Conservation (phyloP, 495 filamentous ascomycete genomes). For the Podospora appendiculata region DNA sequence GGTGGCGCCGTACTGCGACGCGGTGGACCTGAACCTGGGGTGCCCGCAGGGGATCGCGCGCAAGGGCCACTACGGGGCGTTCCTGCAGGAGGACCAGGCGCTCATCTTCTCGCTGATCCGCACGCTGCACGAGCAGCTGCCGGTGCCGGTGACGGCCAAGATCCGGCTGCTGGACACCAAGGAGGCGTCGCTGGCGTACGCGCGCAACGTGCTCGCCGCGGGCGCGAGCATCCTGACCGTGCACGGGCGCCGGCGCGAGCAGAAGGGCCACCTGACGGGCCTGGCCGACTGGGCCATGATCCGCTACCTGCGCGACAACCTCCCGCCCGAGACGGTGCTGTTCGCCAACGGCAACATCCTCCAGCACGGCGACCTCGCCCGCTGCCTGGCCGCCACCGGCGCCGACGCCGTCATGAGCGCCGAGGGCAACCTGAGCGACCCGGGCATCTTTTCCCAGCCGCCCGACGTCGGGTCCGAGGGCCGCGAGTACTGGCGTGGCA, state of each 20-base stretch:
- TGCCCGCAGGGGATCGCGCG: constrained; percentile 94
- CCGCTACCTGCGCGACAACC: constrained; percentile 69
- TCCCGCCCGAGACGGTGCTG: constrained; percentile 82
- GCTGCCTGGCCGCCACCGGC: constrained; percentile 75
- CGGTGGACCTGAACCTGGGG: constrained; percentile 94
- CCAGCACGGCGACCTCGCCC: constrained; percentile 68
- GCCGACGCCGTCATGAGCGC: constrained; percentile 94
- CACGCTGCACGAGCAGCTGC: constrained; percentile 60
- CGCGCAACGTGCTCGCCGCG: constrained; percentile 76
- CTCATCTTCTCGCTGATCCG: constrained; percentile 74
- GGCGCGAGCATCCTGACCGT: constrained; percentile 90
- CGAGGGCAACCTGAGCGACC: constrained; percentile 88
- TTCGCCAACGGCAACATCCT: constrained; percentile 97
- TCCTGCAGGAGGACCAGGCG: constrained; percentile 87
- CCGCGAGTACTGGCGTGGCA: constrained; percentile 77
- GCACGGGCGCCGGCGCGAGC: constrained; percentile 80
- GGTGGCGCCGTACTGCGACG: constrained; percentile 81
- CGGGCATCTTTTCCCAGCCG: constrained; percentile 69
- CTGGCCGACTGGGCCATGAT: constrained; percentile 86
- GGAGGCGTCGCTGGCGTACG: constrained; percentile 83
- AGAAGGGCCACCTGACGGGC: constrained; percentile 94
- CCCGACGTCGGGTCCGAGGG: constrained; percentile 56
- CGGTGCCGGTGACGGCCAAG: constrained; percentile 87
- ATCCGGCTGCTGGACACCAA: constrained; percentile 83
- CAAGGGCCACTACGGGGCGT: constrained; percentile 86